A percentile compares a stretch with the other conserved stretches of the same genome.
phyloP scores from a whole-genome alignment of 257 asterid genomes.

The Capsicum rhomboideum region DNA sequence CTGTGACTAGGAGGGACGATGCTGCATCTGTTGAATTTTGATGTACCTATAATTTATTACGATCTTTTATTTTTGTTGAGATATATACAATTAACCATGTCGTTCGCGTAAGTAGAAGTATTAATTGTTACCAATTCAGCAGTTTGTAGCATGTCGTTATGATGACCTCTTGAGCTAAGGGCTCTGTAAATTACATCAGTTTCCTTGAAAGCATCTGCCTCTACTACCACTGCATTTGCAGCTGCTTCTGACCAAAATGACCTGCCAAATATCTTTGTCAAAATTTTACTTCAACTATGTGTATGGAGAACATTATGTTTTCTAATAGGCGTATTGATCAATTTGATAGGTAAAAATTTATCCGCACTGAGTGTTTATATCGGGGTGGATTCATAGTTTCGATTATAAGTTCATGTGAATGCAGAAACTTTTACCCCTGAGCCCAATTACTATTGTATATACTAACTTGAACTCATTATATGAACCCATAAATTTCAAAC shows the following conservation, averaged over 20 bases:
- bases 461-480: no score
- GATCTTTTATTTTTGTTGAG: no score
- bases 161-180: constrained; percentile 75
- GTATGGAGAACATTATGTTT: neutral
- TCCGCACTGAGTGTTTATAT: no score
- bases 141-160: constrained; percentile 93
- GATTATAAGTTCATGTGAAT: no score
- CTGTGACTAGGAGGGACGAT: constrained; percentile 83
- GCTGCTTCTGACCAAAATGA: constrained; percentile 80
- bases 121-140: constrained; percentile 47
- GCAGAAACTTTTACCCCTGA: no score
- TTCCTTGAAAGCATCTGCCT: constrained; percentile 97
- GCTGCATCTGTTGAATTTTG: constrained; percentile 95
- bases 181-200: constrained; percentile 83
- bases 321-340: no score
- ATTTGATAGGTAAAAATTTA: no score
- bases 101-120: neutral
- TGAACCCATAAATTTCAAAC: no score
- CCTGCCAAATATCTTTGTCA: constrained; percentile 22
- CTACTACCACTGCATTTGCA: constrained; percentile 75
- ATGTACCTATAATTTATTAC: constrained; percentile 64
- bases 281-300: neutral
- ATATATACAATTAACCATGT: neutral
- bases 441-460: no score
- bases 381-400: no score